Base-by-base conservation (phyloP, 208 protist species). In the Porcisia hertigi region DNA sequence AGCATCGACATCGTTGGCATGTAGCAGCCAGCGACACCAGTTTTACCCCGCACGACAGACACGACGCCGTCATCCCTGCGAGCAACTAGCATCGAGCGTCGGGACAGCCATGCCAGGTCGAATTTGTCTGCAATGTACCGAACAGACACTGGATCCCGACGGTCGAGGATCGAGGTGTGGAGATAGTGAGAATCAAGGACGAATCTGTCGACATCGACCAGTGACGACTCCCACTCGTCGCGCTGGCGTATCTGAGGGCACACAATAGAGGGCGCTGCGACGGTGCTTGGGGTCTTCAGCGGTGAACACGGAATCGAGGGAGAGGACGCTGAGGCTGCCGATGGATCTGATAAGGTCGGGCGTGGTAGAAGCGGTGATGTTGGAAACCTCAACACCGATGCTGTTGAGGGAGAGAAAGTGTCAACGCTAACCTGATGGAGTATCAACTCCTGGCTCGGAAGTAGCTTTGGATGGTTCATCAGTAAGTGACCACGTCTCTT, bases 81-180 rank as follows among this genome's bases (percentile, higher is more conserved):
- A 58, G 79, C 69, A 14, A 81, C 60, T 7, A 74, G 36, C 66
- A 81, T 75, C 8, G 71, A 71, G 3, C 81, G 73, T 57, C 77
- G 80, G 45, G 82, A 77, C 8, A 95, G 73, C 91, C 91, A 95
- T 25, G 71, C 80, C 30, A 76, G 76, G 81, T 95, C 91, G 71
- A 90, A 84, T 16, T 79, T 69, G 74, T 95, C 91, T 5, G 87
- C 84, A 59, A 91, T 88, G 75, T 96, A 94, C 23, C 82, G 81
- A n/a, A 96, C 73, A 18, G 66, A 53, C 52, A 79, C 55, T n/a
- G 70, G 39, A 6, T 75, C 76, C 2, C 11, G 54, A 20, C 71
- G 58, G 36, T 74, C 47, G 5, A 82, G 64, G 55, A 25, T 81
- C 30, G 81, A 77, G 6, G 52, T 62, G 69, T 75, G 34, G 62